These are phyloP conservation scores for Botrytis hyacinthi DNA, from an alignment of 2,329 filamentous ascomycete genomes.

Conservation along the genomic window DNA sequence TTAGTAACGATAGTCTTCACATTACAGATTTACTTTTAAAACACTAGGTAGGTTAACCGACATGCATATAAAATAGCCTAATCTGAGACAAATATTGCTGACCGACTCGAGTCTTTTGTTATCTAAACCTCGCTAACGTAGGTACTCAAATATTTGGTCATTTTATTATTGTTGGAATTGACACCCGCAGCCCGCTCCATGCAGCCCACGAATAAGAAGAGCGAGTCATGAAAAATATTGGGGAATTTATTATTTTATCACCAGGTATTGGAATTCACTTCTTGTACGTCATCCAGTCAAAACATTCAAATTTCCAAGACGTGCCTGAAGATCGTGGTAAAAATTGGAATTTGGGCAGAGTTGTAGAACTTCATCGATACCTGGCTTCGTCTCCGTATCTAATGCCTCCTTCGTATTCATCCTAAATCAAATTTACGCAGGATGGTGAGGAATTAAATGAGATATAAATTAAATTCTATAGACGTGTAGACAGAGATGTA, in stretches of 20 bases:
- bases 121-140: background rate
- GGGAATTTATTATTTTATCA: background rate
- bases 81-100: background rate
- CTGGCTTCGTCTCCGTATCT: background rate
- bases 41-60: background rate
- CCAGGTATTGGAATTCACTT: background rate
- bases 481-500: background rate
- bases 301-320: background rate
- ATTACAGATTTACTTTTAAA: background rate
- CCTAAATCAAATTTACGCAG: background rate
- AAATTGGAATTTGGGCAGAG: background rate
- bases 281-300: background rate
- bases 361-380: background rate
- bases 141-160: background rate
- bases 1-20: background rate
- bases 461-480: background rate
- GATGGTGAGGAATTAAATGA: background rate
- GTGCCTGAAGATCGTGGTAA: background rate
- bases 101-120: background rate
- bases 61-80: background rate
- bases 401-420: background rate
- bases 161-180: background rate
- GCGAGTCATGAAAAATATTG: background rate
- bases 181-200: background rate
- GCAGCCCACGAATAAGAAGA: background rate